Conservation (phyloP, 2,329 filamentous ascomycete genomes). For the Capronia americana region DNA sequence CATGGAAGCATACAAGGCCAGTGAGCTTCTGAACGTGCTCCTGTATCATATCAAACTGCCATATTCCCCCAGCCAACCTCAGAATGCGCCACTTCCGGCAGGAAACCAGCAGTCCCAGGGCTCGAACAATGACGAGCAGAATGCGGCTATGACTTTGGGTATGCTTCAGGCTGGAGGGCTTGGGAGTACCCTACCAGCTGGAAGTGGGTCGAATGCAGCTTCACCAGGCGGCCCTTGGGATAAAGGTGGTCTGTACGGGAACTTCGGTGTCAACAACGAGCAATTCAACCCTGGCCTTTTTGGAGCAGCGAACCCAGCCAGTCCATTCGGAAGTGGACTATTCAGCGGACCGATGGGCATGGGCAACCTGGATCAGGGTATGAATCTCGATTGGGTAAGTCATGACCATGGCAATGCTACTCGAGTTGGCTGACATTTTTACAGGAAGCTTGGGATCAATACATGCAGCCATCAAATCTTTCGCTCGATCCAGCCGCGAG, state of each 20-base stretch:
- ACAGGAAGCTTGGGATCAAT: slow-evolving; percentile 72
- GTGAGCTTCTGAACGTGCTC: slow-evolving; percentile 80
- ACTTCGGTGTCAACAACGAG: slow-evolving; percentile 14
- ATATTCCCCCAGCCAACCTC: slow-evolving; percentile 38
- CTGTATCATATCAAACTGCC: slow-evolving; percentile 70
- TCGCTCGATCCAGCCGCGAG: slow-evolving; percentile 51
- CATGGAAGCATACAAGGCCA: slow-evolving; percentile 89
- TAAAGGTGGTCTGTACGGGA: slow-evolving; percentile 34
- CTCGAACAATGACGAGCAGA: slow-evolving; percentile 64
- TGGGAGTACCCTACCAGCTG: slow-evolving; percentile 37
- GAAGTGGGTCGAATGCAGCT: slow-evolving; percentile 43
- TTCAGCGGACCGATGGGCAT: slow-evolving; percentile 63
- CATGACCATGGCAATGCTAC: neutral
- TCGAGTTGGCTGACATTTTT: slow-evolving; percentile 38
- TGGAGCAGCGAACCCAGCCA: slow-evolving; percentile 52
- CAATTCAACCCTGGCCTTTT: slow-evolving; percentile 31
- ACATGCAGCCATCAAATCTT: slow-evolving; percentile 63
- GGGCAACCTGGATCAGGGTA: slow-evolving; percentile 55
- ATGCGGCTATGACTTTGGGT: slow-evolving; percentile 72
- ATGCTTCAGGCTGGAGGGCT: slow-evolving; percentile 59
- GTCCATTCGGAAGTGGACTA: slow-evolving; percentile 60
- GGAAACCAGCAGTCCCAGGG: slow-evolving; percentile 21
- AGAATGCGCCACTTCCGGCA: slow-evolving; percentile 23
- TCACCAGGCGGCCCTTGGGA: slow-evolving; percentile 40
- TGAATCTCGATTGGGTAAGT: slow-evolving; percentile 69